Evolutionary conservation across 2,329 filamentous ascomycete genomes (phyloP).

Genomic region (Ramularia collo-cygni): DNA sequence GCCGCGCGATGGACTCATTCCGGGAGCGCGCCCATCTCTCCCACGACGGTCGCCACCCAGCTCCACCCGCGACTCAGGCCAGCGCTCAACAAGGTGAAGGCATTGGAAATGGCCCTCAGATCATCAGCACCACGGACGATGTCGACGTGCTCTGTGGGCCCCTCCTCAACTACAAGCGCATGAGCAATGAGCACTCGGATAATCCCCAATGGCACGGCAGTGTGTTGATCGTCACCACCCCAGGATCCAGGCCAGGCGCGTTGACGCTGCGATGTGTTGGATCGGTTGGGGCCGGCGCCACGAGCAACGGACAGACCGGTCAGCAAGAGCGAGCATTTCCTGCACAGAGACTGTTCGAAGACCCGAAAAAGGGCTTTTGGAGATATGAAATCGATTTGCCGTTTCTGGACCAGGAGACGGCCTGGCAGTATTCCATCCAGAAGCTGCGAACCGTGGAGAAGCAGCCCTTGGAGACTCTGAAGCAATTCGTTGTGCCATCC

Average conservation of each 20-base stretch:
- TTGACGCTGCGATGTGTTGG: slow-evolving; percentile 54
- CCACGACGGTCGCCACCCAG: slow-evolving; percentile 2
- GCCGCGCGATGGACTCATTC: neutral
- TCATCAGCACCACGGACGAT: slow-evolving; percentile 34
- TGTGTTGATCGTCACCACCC: slow-evolving; percentile 72
- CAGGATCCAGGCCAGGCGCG: slow-evolving; percentile 56
- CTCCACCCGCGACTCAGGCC: slow-evolving; percentile 8
- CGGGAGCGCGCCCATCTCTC: neutral
- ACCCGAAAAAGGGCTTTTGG: slow-evolving; percentile 53
- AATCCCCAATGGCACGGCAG: slow-evolving; percentile 69
- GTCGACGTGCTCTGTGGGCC: slow-evolving; percentile 63
- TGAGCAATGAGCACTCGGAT: slow-evolving; percentile 48
- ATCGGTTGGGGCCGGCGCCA: slow-evolving; percentile 30
- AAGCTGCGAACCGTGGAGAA: slow-evolving; percentile 44
- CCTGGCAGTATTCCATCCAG: slow-evolving; percentile 72
- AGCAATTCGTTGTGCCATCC: slow-evolving; percentile 53
- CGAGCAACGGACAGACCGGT: slow-evolving; percentile 22
- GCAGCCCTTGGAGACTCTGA: slow-evolving; percentile 24
- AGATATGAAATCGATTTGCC: slow-evolving; percentile 53
- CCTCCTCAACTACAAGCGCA: slow-evolving; percentile 69
- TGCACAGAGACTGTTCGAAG: slow-evolving; percentile 54
- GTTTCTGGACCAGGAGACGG: slow-evolving; percentile 64
- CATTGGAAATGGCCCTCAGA: slow-evolving; percentile 38
- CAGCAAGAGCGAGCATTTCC: slow-evolving; percentile 31
- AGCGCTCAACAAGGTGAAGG: slow-evolving; percentile 24